A percentile compares a stretch with the other conserved stretches of the same genome.
phyloP scores from a whole-genome alignment of 2,329 filamentous ascomycete genomes.

The Venturiaceae sp. region DNA sequence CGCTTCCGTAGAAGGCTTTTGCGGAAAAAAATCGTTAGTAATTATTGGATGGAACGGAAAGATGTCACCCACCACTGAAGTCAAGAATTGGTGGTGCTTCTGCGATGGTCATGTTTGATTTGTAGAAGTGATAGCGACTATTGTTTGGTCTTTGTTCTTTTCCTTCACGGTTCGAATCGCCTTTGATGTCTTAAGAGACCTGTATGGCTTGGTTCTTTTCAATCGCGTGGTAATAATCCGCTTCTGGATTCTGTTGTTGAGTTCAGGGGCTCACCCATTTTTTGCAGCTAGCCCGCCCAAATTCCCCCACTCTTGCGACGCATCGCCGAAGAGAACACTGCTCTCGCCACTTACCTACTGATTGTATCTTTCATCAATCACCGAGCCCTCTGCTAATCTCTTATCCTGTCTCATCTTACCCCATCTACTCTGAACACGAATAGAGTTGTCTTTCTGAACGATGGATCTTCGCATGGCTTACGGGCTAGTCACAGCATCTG shows the following conservation, averaged over 20 bases:
- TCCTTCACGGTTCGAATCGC: no score
- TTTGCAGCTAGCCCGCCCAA: no score
- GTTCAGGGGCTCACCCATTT: no score
- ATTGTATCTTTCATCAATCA: not conserved
- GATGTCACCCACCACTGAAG: conserved; percentile 1
- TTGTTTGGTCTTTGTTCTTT: not conserved
- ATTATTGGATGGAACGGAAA: no score
- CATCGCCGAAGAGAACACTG: no score
- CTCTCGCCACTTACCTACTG: no score
- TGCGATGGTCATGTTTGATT: not conserved
- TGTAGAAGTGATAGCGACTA: not conserved
- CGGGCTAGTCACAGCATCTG: not conserved
- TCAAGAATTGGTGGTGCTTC: conserved; percentile 8
- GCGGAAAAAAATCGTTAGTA: not conserved
- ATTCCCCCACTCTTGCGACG: not conserved
- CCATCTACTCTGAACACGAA: not conserved
- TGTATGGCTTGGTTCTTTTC: not conserved
- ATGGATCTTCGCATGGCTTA: no score
- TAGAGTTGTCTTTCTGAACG: no score
- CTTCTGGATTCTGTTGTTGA: not conserved
- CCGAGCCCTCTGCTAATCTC: not conserved
- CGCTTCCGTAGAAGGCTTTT: conserved; percentile 18
- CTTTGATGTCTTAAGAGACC: no score
- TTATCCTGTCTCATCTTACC: not conserved
- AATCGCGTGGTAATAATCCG: not conserved